Conservation (phyloP, 169 alveolate species). For the Condylostoma magnum region DNA sequence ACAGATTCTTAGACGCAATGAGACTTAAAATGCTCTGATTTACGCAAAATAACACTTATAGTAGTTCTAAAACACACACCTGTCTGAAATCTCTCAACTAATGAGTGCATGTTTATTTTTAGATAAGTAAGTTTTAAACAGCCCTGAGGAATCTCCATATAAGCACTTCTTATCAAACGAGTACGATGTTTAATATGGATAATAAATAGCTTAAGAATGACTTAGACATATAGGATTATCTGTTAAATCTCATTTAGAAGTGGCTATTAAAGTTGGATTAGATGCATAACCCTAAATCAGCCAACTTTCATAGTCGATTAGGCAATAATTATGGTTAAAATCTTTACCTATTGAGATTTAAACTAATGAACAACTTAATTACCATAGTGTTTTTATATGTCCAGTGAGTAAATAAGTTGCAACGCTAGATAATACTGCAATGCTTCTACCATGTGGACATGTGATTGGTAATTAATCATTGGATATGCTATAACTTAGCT, state of each 20-base stretch:
- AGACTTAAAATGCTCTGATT: constrained; percentile 4
- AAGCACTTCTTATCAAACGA: not conserved
- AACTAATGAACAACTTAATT: constrained; percentile 65
- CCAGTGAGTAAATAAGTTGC: constrained; percentile 81
- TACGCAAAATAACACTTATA: constrained; percentile 26
- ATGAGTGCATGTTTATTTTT: constrained; percentile 21
- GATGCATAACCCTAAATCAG: not conserved
- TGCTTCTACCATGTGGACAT: constrained; percentile 81
- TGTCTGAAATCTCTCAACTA: not conserved
- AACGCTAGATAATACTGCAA: constrained; percentile 67
- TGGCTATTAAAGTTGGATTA: not conserved
- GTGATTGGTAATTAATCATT: constrained; percentile 67
- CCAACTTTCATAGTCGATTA: not conserved
- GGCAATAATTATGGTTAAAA: not conserved
- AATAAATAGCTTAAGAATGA: not conserved
- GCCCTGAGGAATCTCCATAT: constrained; percentile 12
- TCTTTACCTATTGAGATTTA: constrained; percentile 64
- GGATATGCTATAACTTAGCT: constrained; percentile 53
- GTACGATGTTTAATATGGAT: not conserved
- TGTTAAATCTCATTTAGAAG: not conserved
- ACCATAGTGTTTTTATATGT: constrained; percentile 78
- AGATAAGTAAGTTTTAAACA: no score
- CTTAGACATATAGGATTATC: not conserved
- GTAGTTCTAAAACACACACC: not conserved
- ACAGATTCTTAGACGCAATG: constrained; percentile 17